Conservation (phyloP, 768 basidiomycete genomes). For the Fibroporia radiculosa region DNA sequence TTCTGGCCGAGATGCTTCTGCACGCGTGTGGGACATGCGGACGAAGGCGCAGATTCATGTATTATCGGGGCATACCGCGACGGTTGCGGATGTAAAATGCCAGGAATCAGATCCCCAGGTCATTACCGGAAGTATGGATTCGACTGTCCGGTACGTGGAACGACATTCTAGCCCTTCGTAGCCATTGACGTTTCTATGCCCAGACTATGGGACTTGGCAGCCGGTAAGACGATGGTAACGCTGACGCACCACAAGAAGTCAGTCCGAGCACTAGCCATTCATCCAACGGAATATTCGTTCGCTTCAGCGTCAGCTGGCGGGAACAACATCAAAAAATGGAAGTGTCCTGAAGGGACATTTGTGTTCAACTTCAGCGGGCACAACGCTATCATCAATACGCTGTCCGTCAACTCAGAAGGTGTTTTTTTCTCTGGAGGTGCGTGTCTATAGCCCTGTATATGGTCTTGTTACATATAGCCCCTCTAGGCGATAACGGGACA, state of each 20-base stretch:
- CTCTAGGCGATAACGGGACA: conserved; percentile 81
- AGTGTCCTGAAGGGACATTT: conserved; percentile 92
- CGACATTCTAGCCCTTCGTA: neutral
- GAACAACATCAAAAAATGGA: conserved; percentile 99
- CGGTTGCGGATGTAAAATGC: conserved; percentile 91
- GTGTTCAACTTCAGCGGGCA: conserved; percentile 97
- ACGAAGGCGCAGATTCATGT: conserved; percentile 95
- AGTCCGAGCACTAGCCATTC: conserved; percentile 87
- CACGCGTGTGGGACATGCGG: conserved; percentile 99
- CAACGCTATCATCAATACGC: conserved; percentile 94
- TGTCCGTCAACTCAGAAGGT: conserved; percentile 90
- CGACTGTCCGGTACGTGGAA: conserved; percentile 72
- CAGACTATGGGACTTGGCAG: conserved; percentile 95
- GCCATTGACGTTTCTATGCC: neutral
- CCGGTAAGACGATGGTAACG: conserved; percentile 93
- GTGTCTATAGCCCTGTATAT: conserved; percentile 16
- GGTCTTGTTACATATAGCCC: neutral
- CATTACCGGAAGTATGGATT: conserved; percentile 98
- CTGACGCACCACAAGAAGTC: conserved; percentile 99
- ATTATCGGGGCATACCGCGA: conserved; percentile 88
- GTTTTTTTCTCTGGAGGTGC: conserved; percentile 95
- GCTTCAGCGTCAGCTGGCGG: conserved; percentile 96
- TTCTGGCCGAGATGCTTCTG: conserved; percentile 91
- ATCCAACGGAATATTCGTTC: conserved; percentile 95
- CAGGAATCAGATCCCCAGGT: conserved; percentile 98